Evolutionary conservation across 441 rosid genomes (phyloP), one percentile per base, ranked within the genome.

Genomic region (Corymbia calophylla): DNA sequence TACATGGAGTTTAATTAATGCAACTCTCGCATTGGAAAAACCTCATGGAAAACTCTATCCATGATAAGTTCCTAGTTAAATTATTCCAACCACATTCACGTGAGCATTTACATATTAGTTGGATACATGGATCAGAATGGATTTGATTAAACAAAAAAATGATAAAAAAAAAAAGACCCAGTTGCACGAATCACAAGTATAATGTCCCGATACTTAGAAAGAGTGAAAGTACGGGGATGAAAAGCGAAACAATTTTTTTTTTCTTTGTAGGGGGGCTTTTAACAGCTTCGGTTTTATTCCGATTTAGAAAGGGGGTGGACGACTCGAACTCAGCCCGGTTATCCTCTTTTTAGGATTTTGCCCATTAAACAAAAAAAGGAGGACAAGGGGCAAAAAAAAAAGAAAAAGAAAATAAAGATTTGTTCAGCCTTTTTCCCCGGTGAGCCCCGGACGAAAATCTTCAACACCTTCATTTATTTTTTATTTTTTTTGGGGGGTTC

Each of bases 241-340:
- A 51, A 56, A 25, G 87, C 2, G 31, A 9, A 51, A 54, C 12
- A 51, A 19, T 7, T 21, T 55, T 55, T 1, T 55, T 55, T 55
- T 13, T 53, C 9, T 21, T 13, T 58, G 29, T 58, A 58, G 64
- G 88, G 62, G 89, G 19, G 68, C 68, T 12, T 60, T 90, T 89
- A 90, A 89, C 91, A 82, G 88, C 92, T 87, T 66, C 91, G 93
- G 91, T 89, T n/a, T n/a, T 89, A 92, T 81, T 87, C 93, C 92
- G 89, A 90, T 1, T 68, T 56, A 86, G 87, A 88, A 60, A 73
- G 60, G 87, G 47, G 48, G 87, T 14, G 35, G 48, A 88, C 87
- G 39, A 18, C 29, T 21, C 48, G 48, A 39, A 53, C 19, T 1
- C 3, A 25, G 82, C 1, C 47, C 49, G 82, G 39, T 39, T 21